Evolutionary conservation across 495 filamentous ascomycete genomes (phyloP), one percentile per base, ranked within the genome.

Genomic region (Aspergillus funiculosus): DNA sequence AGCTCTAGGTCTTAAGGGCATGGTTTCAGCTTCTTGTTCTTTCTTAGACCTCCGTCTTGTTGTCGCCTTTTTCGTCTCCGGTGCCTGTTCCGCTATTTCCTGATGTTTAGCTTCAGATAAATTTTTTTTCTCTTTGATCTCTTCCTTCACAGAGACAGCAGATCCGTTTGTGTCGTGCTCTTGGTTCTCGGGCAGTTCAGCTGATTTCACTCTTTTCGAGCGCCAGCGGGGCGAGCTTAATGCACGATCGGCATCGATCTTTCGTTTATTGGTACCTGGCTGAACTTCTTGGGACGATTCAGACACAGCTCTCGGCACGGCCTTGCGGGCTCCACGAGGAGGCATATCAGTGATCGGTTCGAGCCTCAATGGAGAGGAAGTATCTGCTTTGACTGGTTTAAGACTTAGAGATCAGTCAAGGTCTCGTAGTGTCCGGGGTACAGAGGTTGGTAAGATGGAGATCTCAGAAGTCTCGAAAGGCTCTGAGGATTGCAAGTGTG

Each of bases 1-100:
- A 0, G 87, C 85, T 20, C 92, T 73, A 10, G 74, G 60, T 22
- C 81, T 83, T 5, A 95, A 60, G 0, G 87, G 83, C 73, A 86
- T 77, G 2, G 61, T 62, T 57, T 74, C 69, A 9, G 54, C 47
- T 39, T 66, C 65, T 43, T 60, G 72, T 51, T 64, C 69, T 53
- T 60, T 65, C 39, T 75, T 74, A 6, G 69, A 64, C 48, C 68
- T 63, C 15, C 35, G 20, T 22, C 55, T 58, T 37, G 22, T 55
- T n/a, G 58, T 15, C 6, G 25, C 53, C 32, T 56, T 64, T 4
- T 24, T 52, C 26, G 51, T 48, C 19, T 53, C 55, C 0, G 43
- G 21, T 20, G 51, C 31, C 17, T 59, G 59, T 11, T 37, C 46
- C 15, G 53, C 53, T 27, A 27, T 18, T 18, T 48, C 53, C 24